phyloP scores from a whole-genome alignment of 345 rosid species.

The Euphorbia tirucalli region DNA sequence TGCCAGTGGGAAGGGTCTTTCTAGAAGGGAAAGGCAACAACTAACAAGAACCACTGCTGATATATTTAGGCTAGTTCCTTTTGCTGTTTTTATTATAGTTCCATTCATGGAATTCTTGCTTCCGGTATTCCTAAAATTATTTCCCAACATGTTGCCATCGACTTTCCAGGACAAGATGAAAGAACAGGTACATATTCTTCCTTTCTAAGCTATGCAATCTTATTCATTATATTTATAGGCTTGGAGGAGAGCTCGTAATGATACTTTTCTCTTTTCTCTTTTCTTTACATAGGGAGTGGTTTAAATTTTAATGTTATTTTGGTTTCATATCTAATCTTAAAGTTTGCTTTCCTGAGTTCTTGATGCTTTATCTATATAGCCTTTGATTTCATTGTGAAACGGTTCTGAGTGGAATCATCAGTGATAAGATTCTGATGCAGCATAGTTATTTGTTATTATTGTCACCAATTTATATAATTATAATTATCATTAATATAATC shows the following conservation, averaged over 20 bases:
- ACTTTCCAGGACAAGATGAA: constrained; percentile 98
- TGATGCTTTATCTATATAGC: not conserved
- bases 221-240: not conserved
- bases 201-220: constrained; percentile 2
- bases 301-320: not conserved
- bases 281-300: not conserved
- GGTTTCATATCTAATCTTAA: not conserved
- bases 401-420: too few species aligned
- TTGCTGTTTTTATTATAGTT: constrained; percentile 88
- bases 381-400: too few species aligned
- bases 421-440: too few species aligned
- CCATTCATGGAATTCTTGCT: constrained; percentile 98
- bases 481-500: too few species aligned
- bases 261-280: not conserved
- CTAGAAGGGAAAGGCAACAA: constrained; percentile 93
- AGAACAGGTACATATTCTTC: constrained; percentile 64
- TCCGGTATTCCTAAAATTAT: constrained; percentile 79
- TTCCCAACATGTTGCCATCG: constrained; percentile 97
- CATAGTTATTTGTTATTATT: too few species aligned
- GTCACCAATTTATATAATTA: too few species aligned
- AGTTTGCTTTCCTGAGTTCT: not conserved
- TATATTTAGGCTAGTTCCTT: constrained; percentile 86
- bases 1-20: constrained; percentile 85
- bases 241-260: not conserved
- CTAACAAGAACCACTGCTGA: constrained; percentile 87